Evolutionary conservation across 2,329 filamentous ascomycete species (phyloP), one percentile per base, ranked within the genome.

Genomic region (Aspergillus eucalypticola): DNA sequence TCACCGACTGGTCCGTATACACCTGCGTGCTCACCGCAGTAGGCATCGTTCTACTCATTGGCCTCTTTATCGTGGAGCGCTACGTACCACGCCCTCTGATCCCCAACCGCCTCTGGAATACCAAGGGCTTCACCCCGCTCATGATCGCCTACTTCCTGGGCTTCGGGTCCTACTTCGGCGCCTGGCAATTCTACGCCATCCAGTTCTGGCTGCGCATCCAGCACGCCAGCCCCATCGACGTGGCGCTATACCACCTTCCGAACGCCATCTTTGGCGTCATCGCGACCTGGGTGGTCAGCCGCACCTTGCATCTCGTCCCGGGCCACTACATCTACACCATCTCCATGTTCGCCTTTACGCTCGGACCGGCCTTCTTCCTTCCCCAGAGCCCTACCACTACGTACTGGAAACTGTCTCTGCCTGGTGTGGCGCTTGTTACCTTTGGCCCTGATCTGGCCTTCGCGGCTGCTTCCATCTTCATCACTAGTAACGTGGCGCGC

Each of bases 1-100:
- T 80, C 1, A 79, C 79, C 4, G 77, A 79, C 0, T 84, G 83
- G 83, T 64, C 76, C 3, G 71, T 80, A 0, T 84, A 84, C 66
- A 78, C 82, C 13, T 81, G 79, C 62, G 73, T 77, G 1, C 64
- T 79, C 7, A 74, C 84, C 1, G 78, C 82, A 23, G 60, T 84
- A 3, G 82, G 81, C 3, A 50, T 82, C n/a, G 55, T 83, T 0
- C 70, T 83, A 15, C 68, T 83, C 19, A 69, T 73, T 3, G 71
- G 75, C 1, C 82, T 84, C 61, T 78, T 83, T 67, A 78, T 76
- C 64, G 70, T 80, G 11, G 81, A 84, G 64, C 64, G 78, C 10
- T 71, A 76, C 5, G 73, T 79, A 0, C 64, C 71, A 3, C 72
- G 78, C 4, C 82, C 82, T 1, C 69, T 84, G 4, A 77, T 84